A percentile compares a stretch with the other conserved stretches of the same genome.
Evolutionary conservation across 352 stramenopile genomes (phyloP).

Genomic region (Saprolegnia diclina): DNA sequence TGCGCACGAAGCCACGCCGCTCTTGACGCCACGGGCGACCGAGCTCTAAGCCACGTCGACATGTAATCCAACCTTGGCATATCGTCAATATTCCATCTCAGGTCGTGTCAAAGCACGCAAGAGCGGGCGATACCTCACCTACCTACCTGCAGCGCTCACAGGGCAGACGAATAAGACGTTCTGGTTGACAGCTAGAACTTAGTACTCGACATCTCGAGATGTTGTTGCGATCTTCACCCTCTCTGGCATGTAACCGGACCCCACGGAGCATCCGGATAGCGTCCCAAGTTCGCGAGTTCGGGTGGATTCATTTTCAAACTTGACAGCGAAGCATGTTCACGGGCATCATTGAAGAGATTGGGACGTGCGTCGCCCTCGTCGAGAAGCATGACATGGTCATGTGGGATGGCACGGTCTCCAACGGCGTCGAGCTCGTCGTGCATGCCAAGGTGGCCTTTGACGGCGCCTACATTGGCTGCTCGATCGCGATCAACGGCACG

Average conservation of each 20-base stretch:
- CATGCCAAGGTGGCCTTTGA: slow-evolving; percentile 70
- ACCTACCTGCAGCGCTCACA: no score
- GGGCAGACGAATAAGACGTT: no score
- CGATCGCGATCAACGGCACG: slow-evolving; percentile 96
- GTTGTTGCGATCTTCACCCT: no score
- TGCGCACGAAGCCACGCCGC: neutral
- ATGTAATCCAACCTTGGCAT: no score
- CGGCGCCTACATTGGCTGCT: slow-evolving; percentile 88
- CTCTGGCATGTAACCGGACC: no score
- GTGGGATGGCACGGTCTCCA: slow-evolving; percentile 92
- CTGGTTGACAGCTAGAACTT: no score
- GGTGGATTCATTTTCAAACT: neutral
- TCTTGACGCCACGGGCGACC: neutral
- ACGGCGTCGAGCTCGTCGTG: slow-evolving; percentile 87
- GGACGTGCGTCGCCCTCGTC: slow-evolving; percentile 88
- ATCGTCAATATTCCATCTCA: neutral
- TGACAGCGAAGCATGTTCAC: slow-evolving; percentile 86
- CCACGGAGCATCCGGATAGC: neutral
- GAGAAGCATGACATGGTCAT: slow-evolving; percentile 89
- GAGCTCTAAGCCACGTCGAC: neutral
- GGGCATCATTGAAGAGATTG: slow-evolving; percentile 98
- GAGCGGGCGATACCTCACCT: no score
- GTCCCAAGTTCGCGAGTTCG: neutral
- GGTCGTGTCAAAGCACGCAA: neutral
- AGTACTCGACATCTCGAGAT: no score